Conservation (phyloP, 1,284 basidiomycete species). For the Trichosporon inkin region DNA sequence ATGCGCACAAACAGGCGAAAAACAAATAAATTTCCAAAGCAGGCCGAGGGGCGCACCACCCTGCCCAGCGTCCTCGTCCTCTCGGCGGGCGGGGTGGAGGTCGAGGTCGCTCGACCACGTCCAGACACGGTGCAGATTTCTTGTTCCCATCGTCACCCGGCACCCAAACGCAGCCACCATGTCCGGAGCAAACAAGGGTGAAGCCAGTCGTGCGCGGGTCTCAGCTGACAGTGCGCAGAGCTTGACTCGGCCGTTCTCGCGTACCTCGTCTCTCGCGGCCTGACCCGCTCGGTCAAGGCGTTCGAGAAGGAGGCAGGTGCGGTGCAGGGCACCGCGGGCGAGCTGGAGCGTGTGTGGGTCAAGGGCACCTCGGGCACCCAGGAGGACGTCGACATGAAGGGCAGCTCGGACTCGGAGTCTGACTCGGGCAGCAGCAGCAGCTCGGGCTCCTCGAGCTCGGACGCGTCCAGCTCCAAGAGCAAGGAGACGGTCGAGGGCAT, state of each 20-base stretch:
- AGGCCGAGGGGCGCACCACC: too few relatives aligned
- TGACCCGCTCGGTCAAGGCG: constrained; percentile 45
- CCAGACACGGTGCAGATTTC: neutral
- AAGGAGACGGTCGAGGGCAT: constrained; percentile 9
- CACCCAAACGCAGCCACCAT: neutral
- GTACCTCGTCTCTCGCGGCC: constrained; percentile 44
- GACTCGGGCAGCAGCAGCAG: constrained; percentile 14
- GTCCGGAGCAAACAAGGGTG: constrained; percentile 20
- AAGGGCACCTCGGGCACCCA: constrained; percentile 8
- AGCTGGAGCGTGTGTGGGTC: constrained; percentile 36
- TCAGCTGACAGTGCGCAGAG: constrained; percentile 24
- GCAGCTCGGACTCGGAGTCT: constrained; percentile 19
- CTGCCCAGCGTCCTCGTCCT: neutral
- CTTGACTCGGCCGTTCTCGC: constrained; percentile 48
- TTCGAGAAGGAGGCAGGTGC: constrained; percentile 46
- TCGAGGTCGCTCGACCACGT: neutral
- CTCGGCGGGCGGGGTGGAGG: neutral
- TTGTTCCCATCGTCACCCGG: constrained; percentile 3
- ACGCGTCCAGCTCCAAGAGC: constrained; percentile 15
- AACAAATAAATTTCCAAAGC: constrained; percentile 8
- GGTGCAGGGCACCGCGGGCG: constrained; percentile 23
- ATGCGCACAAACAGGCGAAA: neutral
- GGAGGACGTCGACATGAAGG: constrained; percentile 29
- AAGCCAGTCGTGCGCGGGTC: neutral
- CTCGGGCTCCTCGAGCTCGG: constrained; percentile 16